These are phyloP conservation scores for Coprinopsis strossmayeri DNA, from an alignment of 768 basidiomycete species.

Conservation along the genomic window DNA sequence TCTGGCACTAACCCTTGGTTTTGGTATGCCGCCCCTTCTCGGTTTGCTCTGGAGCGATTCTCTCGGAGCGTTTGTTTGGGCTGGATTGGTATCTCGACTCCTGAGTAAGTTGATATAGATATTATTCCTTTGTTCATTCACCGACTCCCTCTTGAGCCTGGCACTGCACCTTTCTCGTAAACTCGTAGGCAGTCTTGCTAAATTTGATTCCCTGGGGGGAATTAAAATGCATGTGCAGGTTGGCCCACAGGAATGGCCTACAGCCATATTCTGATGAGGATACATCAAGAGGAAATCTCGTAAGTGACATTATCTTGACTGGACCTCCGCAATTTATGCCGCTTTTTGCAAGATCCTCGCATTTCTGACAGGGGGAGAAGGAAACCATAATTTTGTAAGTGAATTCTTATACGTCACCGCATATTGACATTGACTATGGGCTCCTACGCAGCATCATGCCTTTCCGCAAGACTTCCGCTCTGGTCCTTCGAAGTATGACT, in stretches of 20 bases:
- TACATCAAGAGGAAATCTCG: conserved; percentile 68
- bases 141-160: conserved; percentile 37
- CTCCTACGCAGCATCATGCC: conserved; percentile 47
- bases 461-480: conserved; percentile 78
- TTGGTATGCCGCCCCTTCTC: conserved; percentile 48
- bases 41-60: conserved; percentile 58
- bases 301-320: conserved; percentile 23
- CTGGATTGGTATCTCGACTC: conserved; percentile 56
- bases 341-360: conserved; percentile 46
- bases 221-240: conserved; percentile 23
- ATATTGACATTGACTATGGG: no score
- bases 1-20: conserved; percentile 52
- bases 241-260: conserved; percentile 78
- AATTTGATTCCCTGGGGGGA: no score
- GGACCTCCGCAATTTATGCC: neutral
- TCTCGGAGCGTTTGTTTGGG: conserved; percentile 66
- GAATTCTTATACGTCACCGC: no score
- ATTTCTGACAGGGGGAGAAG: conserved; percentile 67
- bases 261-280: conserved; percentile 80
- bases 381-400: conserved; percentile 71
- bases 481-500: conserved; percentile 51
- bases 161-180: conserved; percentile 68
- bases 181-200: conserved; percentile 56
- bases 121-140: neutral
- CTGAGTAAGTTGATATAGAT: conserved; percentile 35